Percentiles rank a stretch among this genome's conserved stretches.
Evolutionary conservation across 2,329 filamentous ascomycete species (phyloP).

Genomic region (Paracoccidioides lutzii): DNA sequence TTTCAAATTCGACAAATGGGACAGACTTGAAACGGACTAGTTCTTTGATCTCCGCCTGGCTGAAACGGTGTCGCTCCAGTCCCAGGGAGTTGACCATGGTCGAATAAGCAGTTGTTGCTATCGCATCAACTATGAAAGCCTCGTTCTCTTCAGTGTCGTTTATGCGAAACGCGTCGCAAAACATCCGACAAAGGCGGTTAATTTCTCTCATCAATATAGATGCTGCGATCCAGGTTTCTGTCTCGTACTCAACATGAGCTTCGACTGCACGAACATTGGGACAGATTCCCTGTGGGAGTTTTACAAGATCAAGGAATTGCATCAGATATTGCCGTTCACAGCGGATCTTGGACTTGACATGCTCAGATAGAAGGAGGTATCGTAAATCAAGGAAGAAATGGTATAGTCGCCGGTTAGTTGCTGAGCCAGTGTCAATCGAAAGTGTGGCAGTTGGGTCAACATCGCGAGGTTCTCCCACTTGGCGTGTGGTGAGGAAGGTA

Average conservation of each 20-base stretch:
- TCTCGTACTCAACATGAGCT: constrained; percentile 96
- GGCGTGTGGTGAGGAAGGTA: constrained; percentile 88
- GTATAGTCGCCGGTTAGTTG: constrained; percentile 90
- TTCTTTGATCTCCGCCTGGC: constrained; percentile 75
- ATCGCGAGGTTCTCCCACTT: constrained; percentile 87
- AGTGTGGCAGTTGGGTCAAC: constrained; percentile 75
- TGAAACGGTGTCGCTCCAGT: constrained; percentile 74
- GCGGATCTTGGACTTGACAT: constrained; percentile 75
- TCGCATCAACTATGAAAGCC: constrained; percentile 56
- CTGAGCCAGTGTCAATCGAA: constrained; percentile 85
- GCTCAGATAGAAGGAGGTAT: constrained; percentile 75
- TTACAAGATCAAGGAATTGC: constrained; percentile 91
- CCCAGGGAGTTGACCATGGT: constrained; percentile 85
- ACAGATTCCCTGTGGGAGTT: constrained; percentile 92
- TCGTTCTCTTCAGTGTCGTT: constrained; percentile 50
- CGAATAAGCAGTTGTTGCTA: constrained; percentile 55
- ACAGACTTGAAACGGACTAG: constrained; percentile 71
- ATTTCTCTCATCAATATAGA: constrained; percentile 90
- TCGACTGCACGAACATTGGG: constrained; percentile 84
- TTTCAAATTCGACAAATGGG: constrained; percentile 67
- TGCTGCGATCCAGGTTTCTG: constrained; percentile 94
- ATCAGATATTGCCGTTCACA: constrained; percentile 75
- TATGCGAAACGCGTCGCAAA: constrained; percentile 73
- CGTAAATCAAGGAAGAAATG: constrained; percentile 95
- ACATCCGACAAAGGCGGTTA: constrained; percentile 77